A percentile compares a stretch with the other conserved stretches of the same genome.
Evolutionary conservation across 441 rosid species (phyloP).

Genomic region (Sinapis alba): DNA sequence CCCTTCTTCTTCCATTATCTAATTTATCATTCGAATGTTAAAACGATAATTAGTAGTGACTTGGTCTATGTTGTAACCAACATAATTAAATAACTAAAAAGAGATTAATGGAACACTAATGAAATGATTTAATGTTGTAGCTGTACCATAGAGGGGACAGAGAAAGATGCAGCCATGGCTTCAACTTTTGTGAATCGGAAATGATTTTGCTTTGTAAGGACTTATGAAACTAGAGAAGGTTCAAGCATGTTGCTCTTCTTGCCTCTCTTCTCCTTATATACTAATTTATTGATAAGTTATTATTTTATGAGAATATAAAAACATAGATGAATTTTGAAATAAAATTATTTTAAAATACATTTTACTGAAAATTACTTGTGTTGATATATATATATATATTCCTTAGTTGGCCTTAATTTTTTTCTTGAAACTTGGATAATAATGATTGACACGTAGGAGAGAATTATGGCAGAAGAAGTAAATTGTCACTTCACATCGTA

Average conservation of each 20-base stretch:
- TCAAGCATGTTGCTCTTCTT: slow-evolving; percentile 34
- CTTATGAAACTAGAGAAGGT: slow-evolving; percentile 36
- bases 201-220: slow-evolving; percentile 23
- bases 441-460: slow-evolving; percentile 15
- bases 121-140: not conserved
- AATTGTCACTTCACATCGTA: slow-evolving; percentile 24
- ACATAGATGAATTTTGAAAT: not conserved
- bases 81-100: not conserved
- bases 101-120: not conserved
- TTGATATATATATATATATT: not conserved
- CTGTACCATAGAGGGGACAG: slow-evolving; percentile 83
- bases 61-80: not conserved
- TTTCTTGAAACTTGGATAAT: not conserved
- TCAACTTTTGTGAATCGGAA: slow-evolving; percentile 36
- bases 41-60: not conserved
- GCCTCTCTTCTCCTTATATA: slow-evolving; percentile 35
- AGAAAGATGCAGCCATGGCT: slow-evolving; percentile 88
- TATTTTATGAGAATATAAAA: not conserved
- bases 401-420: slow-evolving; percentile 1
- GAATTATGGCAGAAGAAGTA: slow-evolving; percentile 16
- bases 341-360: not conserved
- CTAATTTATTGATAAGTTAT: slow-evolving; percentile 25
- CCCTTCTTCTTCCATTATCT: slow-evolving; percentile 92
- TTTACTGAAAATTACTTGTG: not conserved
- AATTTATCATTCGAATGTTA: not conserved